phyloP scores from a whole-genome alignment of 345 rosid species.

The Melaleuca quinquenervia region DNA sequence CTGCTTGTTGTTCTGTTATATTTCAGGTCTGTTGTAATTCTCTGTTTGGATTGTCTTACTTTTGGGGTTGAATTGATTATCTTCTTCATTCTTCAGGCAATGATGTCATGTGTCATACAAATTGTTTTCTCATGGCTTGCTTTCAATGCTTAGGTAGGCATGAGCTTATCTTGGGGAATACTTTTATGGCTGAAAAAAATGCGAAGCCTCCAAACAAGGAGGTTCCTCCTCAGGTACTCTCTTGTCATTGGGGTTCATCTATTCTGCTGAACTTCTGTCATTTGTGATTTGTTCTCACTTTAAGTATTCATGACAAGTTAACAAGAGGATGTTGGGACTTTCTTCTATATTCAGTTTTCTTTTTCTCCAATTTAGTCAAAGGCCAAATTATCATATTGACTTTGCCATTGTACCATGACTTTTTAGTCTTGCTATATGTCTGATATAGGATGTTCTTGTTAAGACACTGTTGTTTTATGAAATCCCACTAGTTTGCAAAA shows the following conservation, averaged over 20 bases:
- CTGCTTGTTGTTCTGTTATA: not conserved
- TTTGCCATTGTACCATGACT: not conserved
- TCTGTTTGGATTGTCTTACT: not conserved
- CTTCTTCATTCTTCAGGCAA: not conserved
- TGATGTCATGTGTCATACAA: not conserved
- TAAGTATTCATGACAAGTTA: not conserved
- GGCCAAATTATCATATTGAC: not conserved
- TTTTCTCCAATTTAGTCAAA: not conserved
- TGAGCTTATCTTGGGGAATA: slow-evolving; percentile 78
- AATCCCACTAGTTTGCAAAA: not conserved
- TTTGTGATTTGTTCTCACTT: not conserved
- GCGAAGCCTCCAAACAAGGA: slow-evolving; percentile 52
- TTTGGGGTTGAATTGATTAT: not conserved
- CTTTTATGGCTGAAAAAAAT: slow-evolving; percentile 46
- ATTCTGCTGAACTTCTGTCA: not conserved
- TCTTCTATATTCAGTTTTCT: not conserved
- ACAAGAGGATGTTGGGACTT: not conserved
- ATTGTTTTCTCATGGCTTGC: not conserved
- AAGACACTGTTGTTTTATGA: not conserved
- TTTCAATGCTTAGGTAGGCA: slow-evolving; percentile 54
- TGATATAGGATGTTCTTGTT: not conserved
- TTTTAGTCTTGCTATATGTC: not conserved
- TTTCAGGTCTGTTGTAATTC: not conserved
- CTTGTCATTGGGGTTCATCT: not conserved
- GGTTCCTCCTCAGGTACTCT: slow-evolving; percentile 74